These are phyloP conservation scores for Purshia tridentata DNA, from an alignment of 306 rosid species.

Conservation along the genomic window DNA sequence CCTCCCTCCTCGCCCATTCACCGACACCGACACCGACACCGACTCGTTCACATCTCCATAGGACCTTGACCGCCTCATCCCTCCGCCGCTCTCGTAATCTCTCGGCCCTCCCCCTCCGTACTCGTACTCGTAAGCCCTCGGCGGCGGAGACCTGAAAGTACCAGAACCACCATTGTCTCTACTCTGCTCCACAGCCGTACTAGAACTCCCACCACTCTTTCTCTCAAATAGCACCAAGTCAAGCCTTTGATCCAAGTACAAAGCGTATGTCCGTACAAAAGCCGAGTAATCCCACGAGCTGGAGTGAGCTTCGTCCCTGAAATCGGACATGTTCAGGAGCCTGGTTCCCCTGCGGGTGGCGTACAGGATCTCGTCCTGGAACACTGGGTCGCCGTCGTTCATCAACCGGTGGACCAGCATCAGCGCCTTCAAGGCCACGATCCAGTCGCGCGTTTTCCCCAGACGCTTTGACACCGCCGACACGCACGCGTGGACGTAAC, in stretches of 20 bases:
- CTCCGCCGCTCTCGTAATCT: slow-evolving; percentile 52
- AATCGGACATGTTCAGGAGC: slow-evolving; percentile 84
- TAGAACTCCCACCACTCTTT: slow-evolving; percentile 32
- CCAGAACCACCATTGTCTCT: slow-evolving; percentile 16
- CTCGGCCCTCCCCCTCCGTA: slow-evolving; percentile 58
- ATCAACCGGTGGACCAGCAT: slow-evolving; percentile 73
- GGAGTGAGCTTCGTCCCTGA: slow-evolving; percentile 95
- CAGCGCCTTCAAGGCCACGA: slow-evolving; percentile 82
- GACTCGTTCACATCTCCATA: slow-evolving; percentile 75
- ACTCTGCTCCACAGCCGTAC: slow-evolving; percentile 16
- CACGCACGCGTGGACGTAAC: slow-evolving; percentile 73
- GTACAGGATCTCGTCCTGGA: slow-evolving; percentile 85
- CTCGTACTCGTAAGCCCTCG: slow-evolving; percentile 57
- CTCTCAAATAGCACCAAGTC: slow-evolving; percentile 68
- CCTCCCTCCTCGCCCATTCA: slow-evolving; percentile 6
- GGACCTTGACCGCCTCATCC: slow-evolving; percentile 74
- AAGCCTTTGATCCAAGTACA: slow-evolving; percentile 88
- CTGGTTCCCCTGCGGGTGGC: slow-evolving; percentile 87
- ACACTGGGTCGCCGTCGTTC: slow-evolving; percentile 74
- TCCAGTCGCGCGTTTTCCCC: slow-evolving; percentile 96
- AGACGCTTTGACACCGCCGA: slow-evolving; percentile 76
- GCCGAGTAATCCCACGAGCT: slow-evolving; percentile 98
- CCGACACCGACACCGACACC: slow-evolving; percentile 31
- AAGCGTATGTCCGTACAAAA: slow-evolving; percentile 78
- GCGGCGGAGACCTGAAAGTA: slow-evolving; percentile 76